phyloP scores from a whole-genome alignment of 805 yeast genomes.

The Kluyveromyces nonfermentans region DNA sequence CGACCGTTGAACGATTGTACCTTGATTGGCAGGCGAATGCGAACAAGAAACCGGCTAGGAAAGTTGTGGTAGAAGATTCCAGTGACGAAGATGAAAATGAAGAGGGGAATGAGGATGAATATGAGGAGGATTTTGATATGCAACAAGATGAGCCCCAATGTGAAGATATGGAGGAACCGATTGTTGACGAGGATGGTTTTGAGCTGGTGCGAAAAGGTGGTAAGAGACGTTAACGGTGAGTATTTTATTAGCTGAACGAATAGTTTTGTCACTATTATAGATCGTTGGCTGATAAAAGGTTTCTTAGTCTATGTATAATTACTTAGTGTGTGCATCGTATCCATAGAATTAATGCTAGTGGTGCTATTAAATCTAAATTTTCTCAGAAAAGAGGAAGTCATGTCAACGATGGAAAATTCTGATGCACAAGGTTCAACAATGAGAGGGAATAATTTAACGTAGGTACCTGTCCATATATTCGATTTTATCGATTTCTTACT shows the following conservation, averaged over 20 bases:
- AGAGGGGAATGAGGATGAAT: constrained; percentile 34
- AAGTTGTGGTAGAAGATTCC: constrained; percentile 38
- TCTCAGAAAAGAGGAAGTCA: constrained; percentile 32
- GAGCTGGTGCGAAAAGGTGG: constrained; percentile 74
- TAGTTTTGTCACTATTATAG: background rate
- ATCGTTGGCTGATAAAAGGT: background rate
- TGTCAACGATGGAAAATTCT: constrained; percentile 34
- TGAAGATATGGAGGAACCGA: constrained; percentile 34
- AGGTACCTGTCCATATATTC: constrained; percentile 47
- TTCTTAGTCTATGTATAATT: constrained; percentile 1
- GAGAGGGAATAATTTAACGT: constrained; percentile 42
- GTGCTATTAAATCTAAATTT: constrained; percentile 29
- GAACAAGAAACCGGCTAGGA: constrained; percentile 26
- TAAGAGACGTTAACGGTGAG: constrained; percentile 30
- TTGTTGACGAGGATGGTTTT: constrained; percentile 91
- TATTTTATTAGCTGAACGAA: background rate
- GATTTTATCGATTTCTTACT: constrained; percentile 24
- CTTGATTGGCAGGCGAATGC: constrained; percentile 49
- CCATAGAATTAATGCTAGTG: constrained; percentile 13
- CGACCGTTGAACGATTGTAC: constrained; percentile 50
- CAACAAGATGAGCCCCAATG: constrained; percentile 24
- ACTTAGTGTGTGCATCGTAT: constrained; percentile 3
- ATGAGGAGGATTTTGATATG: constrained; percentile 31
- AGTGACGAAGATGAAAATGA: constrained; percentile 40
- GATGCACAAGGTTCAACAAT: constrained; percentile 29